A percentile compares a stretch with the other conserved stretches of the same genome.
Evolutionary conservation across 1,139 yeast species (phyloP).

Genomic region (Pneumocystis murina): DNA sequence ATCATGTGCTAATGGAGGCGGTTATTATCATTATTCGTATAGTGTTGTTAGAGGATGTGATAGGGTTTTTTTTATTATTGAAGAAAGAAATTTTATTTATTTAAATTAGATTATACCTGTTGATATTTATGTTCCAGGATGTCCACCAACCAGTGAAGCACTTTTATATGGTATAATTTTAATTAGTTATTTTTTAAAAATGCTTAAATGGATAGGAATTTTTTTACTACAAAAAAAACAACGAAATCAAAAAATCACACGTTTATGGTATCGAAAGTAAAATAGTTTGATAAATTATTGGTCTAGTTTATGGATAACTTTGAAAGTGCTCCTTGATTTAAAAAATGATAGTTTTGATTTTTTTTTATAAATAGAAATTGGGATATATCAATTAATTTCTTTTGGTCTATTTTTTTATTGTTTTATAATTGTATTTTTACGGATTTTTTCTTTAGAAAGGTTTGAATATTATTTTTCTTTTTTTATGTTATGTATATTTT

Average conservation of each 20-base stretch:
- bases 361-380: too few species aligned
- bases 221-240: not conserved
- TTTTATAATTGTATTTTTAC: too few species aligned
- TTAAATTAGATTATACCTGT: constrained; percentile 47
- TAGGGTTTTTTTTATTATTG: constrained; percentile 25
- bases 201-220: constrained; percentile 51
- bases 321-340: not conserved
- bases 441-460: too few species aligned
- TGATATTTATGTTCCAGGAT: constrained; percentile 83
- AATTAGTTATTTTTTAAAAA: constrained; percentile 78
- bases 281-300: not conserved
- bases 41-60: constrained; percentile 85
- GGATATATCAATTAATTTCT: too few species aligned
- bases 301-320: not conserved
- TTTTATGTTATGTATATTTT: too few species aligned
- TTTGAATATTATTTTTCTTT: too few species aligned
- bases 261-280: not conserved
- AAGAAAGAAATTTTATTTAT: not conserved
- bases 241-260: not conserved
- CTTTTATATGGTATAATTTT: constrained; percentile 65
- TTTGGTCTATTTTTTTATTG: too few species aligned
- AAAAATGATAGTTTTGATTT: too few species aligned
- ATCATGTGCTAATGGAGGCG: constrained; percentile 89
- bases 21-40: constrained; percentile 81
- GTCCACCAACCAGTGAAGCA: constrained; percentile 87